Conservation (phyloP, 306 rosid genomes). For the Canavalia ensiformis region DNA sequence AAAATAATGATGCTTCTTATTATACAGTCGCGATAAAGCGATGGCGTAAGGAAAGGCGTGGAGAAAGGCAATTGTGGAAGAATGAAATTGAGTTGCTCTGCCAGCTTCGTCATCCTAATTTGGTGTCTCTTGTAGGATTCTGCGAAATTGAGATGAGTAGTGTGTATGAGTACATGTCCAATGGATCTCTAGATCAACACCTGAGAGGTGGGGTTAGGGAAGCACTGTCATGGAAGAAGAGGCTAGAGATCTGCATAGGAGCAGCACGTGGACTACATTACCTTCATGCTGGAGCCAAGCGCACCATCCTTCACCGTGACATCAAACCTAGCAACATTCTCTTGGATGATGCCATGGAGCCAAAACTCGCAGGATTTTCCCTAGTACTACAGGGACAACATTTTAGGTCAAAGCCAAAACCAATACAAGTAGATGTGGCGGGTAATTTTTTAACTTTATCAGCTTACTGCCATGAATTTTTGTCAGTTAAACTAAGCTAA, state of each 20-base stretch:
- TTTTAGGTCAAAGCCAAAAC: neutral
- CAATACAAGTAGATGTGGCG: neutral
- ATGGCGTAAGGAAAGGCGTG: neutral
- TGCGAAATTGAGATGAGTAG: constrained; percentile 35
- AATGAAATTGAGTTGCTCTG: constrained; percentile 35
- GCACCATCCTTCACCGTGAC: constrained; percentile 1
- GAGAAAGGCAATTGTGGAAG: neutral
- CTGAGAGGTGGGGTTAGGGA: neutral
- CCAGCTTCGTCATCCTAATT: constrained; percentile 47
- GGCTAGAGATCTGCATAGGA: constrained; percentile 38
- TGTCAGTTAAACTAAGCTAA: neutral
- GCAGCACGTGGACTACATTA: constrained; percentile 43
- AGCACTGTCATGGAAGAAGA: constrained; percentile 39
- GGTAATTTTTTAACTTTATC: neutral
- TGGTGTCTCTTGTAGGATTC: constrained; percentile 40
- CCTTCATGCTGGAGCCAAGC: constrained; percentile 47
- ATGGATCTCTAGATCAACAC: neutral
- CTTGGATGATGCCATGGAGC: neutral
- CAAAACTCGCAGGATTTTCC: constrained; percentile 19
- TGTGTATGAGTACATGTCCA: constrained; percentile 41
- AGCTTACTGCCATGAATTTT: neutral
- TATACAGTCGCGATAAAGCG: neutral
- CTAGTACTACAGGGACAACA: neutral
- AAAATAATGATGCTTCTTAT: neutral
- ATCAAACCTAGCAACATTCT: neutral